Base-by-base conservation (phyloP, 768 basidiomycete species). In the Russula sp. region DNA sequence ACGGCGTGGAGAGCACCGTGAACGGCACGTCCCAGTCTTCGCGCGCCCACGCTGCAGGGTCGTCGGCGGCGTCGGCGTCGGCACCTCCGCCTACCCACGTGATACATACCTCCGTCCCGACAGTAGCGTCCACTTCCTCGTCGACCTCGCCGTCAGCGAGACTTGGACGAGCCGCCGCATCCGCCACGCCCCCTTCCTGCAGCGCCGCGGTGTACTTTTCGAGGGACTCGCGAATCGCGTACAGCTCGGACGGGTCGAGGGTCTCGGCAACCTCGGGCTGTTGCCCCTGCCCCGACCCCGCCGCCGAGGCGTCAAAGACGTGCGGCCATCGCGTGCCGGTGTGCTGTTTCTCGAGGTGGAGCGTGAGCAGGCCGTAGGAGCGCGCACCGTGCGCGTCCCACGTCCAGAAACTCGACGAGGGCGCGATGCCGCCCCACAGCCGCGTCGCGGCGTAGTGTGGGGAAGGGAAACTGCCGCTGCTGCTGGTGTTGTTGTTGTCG, bases 91-190 rank as follows among this genome's bases (percentile, higher is more conserved):
- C 74, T 11, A 95, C 79, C 85, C 88, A 91, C 2, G 88, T 90
- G 16, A 89, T 70, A 52, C 79, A 81, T 32, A 81, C 82, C 53
- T 75, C 75, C 66, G 85, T 77, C 1, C 95, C 96, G 6, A 91
- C 82, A 4, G 82, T 79, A 6, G 82, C 77, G 70, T 94, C 94
- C 5, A 92, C 86, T 60, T 96, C 94, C 53, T 93, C 89, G 72
- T 98, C 96, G 73, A 91, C 81, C 75, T 98, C 96, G 57, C 93
- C 94, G 67, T 88, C 82, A 50, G 86, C 84, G 27, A 99, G 81
- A 64, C 89, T 89, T 3, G 94, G 89, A 11, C 55, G 94, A 75
- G 50, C 86, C 84, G 40, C 76, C 10, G 40, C 14, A 0, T 0
- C 18, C 6, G 74, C 39, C 49, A 9, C 88, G 78, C 0, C 85